phyloP scores from a whole-genome alignment of 768 basidiomycete genomes.

The Tulasnella sp. region DNA sequence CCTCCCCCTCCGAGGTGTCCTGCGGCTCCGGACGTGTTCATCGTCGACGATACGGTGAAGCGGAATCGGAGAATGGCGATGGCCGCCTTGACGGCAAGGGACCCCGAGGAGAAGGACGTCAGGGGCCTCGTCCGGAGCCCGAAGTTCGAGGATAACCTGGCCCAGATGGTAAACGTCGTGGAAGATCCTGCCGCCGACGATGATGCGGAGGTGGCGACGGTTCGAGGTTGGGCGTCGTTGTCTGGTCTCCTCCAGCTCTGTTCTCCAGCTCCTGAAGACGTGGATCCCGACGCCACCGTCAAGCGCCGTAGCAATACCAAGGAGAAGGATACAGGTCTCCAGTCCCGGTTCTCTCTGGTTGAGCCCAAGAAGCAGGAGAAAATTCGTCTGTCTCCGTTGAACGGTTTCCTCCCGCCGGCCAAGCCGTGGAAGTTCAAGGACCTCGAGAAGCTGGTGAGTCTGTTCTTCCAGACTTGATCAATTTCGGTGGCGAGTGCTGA shows the following conservation, averaged over 20 bases:
- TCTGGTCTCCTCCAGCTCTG: background rate
- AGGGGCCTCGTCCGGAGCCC: background rate
- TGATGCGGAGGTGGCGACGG: background rate
- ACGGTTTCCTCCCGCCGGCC: background rate
- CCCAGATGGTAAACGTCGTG: background rate
- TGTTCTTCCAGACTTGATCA: background rate
- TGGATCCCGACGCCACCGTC: background rate
- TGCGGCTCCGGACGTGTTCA: background rate
- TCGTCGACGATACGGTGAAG: background rate
- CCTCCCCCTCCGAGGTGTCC: background rate
- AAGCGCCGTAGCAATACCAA: background rate
- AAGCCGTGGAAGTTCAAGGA: constrained; percentile 2
- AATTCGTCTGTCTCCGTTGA: background rate
- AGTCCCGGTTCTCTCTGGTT: too few species aligned
- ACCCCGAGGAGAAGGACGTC: background rate
- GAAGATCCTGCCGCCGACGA: background rate
- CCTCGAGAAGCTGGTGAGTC: background rate
- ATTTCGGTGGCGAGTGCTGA: background rate
- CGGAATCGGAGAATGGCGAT: background rate
- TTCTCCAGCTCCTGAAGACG: background rate
- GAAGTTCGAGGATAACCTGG: background rate
- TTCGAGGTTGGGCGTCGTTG: background rate
- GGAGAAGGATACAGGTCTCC: too few species aligned
- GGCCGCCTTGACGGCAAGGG: background rate
- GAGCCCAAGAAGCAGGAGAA: background rate